Base-by-base conservation (phyloP, 108 stramenopile genomes). In the Skeletonema potamos region DNA sequence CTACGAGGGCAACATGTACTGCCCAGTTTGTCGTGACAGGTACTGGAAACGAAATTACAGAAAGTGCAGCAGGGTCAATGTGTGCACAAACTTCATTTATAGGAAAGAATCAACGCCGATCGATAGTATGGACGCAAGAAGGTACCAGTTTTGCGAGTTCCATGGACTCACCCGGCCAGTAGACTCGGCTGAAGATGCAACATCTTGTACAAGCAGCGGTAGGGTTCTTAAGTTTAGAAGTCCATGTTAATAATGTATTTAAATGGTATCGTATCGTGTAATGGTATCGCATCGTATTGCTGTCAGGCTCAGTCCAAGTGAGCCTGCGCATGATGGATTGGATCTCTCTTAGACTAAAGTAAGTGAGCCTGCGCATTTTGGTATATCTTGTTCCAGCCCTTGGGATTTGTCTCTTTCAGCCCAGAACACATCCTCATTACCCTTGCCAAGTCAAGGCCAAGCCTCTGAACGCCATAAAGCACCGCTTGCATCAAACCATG, bases 401-500 rank as follows among this genome's bases (percentile, higher is more conserved):
- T 78, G 57, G 77, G 77, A 37, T 82, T 82, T 5, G 62, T 37
- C 24, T 78, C 73, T 64, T 82, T 79, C 30, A 82, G 29, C n/a
- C 72, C 68, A 62, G 73, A 73, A 26, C 64, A 65, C 58, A 79
- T 74, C 33, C 46, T 56, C 67, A 78, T 65, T 11, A 73, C 77
- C 22, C 39, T 66, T 27, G 60, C 59, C 17, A 79, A 33, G 18
- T 82, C 77, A 62, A 78, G 46, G 57, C 60, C 77, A 27, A 82
- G 66, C 32, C 34, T 74, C 56, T 69, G 66, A 34, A 82, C 72
- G 11, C 77, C 77, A 54, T 82, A 82, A 33, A 82, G 32, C 15
- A 79, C 62, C 5, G 66, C 68, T 54, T 82, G 77, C 72, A 82
- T 48, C 72, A 82, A 54, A 10, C 82, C 82, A 48, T 82, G 73